phyloP scores from a whole-genome alignment of 2,329 filamentous ascomycete genomes.

The Ophiognomonia clavigignenti-juglandacearum region DNA sequence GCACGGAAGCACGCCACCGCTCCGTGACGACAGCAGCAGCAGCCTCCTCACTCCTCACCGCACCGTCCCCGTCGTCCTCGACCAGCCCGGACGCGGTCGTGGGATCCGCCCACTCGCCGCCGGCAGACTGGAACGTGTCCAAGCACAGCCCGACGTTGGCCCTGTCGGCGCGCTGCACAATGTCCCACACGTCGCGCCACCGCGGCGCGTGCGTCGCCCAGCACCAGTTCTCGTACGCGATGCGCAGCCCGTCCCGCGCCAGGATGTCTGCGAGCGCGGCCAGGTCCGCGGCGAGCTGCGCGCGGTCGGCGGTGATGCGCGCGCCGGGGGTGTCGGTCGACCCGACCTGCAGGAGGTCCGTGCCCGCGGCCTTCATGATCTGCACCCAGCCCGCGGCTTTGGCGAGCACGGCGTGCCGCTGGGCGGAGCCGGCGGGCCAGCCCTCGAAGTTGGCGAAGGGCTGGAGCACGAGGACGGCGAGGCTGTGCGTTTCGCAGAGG shows the following conservation, averaged over 20 bases:
- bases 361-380: slow-evolving; percentile 66
- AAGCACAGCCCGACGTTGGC: slow-evolving; percentile 69
- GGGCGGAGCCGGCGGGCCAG: slow-evolving; percentile 56
- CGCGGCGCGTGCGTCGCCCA: slow-evolving; percentile 67
- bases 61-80: slow-evolving; percentile 38
- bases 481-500: slow-evolving; percentile 46
- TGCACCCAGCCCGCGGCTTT: slow-evolving; percentile 63
- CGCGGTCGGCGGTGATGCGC: slow-evolving; percentile 46
- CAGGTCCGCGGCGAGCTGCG: slow-evolving; percentile 55
- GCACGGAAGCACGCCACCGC: slow-evolving; percentile 50
- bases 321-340: slow-evolving; percentile 51
- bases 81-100: slow-evolving; percentile 56
- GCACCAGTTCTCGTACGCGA: slow-evolving; percentile 81
- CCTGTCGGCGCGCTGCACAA: slow-evolving; percentile 57
- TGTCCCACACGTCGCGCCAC: slow-evolving; percentile 67
- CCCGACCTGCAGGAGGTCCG: slow-evolving; percentile 64
- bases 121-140: slow-evolving; percentile 72
- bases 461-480: slow-evolving; percentile 67
- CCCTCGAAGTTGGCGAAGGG: slow-evolving; percentile 76
- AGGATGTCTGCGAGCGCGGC: slow-evolving; percentile 59
- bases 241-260: slow-evolving; percentile 43
- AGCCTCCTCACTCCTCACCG: slow-evolving; percentile 43
- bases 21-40: too few species aligned
- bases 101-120: slow-evolving; percentile 69
- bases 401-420: slow-evolving; percentile 57